A percentile compares a stretch with the other conserved stretches of the same genome.
phyloP scores from a whole-genome alignment of 257 asterid species.

The Solanum peruvianum region DNA sequence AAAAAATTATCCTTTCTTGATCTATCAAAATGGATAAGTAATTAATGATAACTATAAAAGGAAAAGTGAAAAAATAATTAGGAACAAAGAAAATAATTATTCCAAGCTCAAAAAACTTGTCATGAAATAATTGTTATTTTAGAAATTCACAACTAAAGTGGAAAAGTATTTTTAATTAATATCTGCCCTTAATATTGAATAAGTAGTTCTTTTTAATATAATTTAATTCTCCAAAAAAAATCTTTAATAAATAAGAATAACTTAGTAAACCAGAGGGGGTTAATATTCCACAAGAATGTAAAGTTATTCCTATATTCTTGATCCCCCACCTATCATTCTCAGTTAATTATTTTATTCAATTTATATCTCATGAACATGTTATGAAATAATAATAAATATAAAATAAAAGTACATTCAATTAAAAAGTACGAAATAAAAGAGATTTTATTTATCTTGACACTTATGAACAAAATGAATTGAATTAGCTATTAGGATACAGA shows the following conservation, averaged over 20 bases:
- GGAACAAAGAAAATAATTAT: too few relatives aligned
- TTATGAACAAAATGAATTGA: background rate
- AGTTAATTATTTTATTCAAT: too few relatives aligned
- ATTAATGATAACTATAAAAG: too few relatives aligned
- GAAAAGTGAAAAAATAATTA: too few relatives aligned
- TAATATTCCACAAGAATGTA: background rate
- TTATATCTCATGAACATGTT: too few relatives aligned
- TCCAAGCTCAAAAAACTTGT: background rate
- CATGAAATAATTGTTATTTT: background rate
- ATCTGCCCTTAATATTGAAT: background rate
- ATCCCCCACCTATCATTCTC: too few relatives aligned
- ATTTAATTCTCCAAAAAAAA: background rate
- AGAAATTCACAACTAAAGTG: background rate
- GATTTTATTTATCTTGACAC: background rate
- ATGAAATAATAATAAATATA: too few relatives aligned
- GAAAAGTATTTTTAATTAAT: too few relatives aligned
- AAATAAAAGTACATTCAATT: too few relatives aligned
- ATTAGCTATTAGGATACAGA: too few relatives aligned
- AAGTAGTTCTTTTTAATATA: background rate
- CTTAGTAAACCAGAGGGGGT: background rate
- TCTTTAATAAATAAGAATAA: background rate
- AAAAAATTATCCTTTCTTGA: too few relatives aligned
- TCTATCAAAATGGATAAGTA: accelerated
- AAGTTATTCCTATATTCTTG: background rate
- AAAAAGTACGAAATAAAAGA: too few relatives aligned